Percentiles rank a stretch among this genome's conserved stretches.
These are phyloP conservation scores for Hirschioporus abietinus DNA, from an alignment of 768 basidiomycete genomes.

Conservation along the genomic window DNA sequence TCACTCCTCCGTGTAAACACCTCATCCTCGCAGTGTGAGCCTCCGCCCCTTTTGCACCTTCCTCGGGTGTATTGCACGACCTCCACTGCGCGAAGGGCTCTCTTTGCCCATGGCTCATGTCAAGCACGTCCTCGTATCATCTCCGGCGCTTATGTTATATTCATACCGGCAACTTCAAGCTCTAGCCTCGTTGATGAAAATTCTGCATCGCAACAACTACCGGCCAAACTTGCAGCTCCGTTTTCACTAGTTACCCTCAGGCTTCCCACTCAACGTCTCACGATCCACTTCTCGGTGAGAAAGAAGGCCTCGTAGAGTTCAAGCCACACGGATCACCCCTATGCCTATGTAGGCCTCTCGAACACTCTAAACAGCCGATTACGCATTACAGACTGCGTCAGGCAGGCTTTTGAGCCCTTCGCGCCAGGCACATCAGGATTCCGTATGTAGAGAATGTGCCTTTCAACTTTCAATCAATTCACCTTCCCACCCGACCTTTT, in stretches of 20 bases:
- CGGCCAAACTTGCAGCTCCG: neutral
- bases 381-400: neutral
- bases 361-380: neutral
- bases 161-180: too few species aligned
- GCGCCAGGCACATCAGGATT: neutral
- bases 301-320: neutral
- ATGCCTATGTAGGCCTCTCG: neutral
- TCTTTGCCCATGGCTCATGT: neutral
- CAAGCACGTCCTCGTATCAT: neutral
- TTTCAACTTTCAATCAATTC: neutral
- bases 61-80: neutral
- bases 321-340: neutral
- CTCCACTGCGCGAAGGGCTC: neutral
- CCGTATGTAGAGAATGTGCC: neutral
- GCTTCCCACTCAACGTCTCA: neutral
- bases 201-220: neutral
- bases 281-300: neutral
- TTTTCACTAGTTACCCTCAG: neutral
- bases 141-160: neutral
- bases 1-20: neutral
- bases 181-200: neutral
- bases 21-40: neutral
- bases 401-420: neutral
- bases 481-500: too few species aligned
- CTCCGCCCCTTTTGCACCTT: neutral